Conservation (phyloP, 768 basidiomycete genomes). For the Russula virescens region DNA sequence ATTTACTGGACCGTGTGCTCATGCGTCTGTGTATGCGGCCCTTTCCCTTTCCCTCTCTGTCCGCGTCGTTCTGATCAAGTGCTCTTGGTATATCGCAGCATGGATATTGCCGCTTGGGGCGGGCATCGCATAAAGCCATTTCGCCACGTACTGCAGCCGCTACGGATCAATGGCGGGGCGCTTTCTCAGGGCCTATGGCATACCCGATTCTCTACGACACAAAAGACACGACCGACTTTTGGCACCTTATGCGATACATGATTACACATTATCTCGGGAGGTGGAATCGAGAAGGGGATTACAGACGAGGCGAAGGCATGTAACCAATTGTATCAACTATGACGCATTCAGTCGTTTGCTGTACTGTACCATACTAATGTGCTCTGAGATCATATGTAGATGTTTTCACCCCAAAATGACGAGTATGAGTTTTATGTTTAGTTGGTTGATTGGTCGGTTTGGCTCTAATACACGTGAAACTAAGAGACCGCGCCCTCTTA, state of each 20-base stretch:
- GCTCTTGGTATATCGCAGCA: not conserved
- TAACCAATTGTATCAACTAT: not conserved
- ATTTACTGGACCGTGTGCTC: slow-evolving; percentile 11
- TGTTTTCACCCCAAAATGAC: not conserved
- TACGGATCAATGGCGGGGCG: no score
- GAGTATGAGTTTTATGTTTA: not conserved
- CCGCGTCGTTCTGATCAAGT: not conserved
- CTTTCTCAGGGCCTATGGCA: no score
- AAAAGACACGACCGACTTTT: not conserved
- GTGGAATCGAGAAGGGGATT: not conserved
- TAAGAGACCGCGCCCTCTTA: not conserved
- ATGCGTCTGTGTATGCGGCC: not conserved
- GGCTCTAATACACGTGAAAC: slow-evolving; percentile 10
- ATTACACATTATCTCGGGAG: not conserved
- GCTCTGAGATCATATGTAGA: not conserved
- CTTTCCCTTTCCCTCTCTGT: no score
- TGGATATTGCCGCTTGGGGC: slow-evolving; percentile 12
- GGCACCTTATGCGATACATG: not conserved
- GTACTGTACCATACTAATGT: not conserved
- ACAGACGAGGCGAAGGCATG: not conserved
- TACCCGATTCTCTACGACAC: not conserved
- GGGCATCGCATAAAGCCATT: slow-evolving; percentile 12
- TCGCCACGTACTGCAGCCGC: not conserved
- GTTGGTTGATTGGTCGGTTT: not conserved
- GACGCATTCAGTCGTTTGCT: not conserved